A percentile compares a stretch with the other conserved stretches of the same genome.
phyloP scores from a whole-genome alignment of 2,329 filamentous ascomycete species.

The Colletotrichum truncatum region DNA sequence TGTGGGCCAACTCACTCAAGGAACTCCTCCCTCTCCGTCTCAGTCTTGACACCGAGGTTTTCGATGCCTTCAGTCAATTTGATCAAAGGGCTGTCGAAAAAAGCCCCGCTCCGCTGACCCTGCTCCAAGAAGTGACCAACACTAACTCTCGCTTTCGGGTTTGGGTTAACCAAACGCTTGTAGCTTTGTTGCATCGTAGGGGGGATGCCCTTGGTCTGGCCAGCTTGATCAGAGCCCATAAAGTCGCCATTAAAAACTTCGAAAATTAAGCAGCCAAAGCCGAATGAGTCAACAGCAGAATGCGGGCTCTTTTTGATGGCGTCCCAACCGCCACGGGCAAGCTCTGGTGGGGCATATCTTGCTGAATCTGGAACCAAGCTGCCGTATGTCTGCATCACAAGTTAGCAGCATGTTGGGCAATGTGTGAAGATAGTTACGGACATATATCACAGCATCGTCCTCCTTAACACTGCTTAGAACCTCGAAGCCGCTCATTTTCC shows the following conservation, averaged over 20 bases:
- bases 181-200: constrained; percentile 91
- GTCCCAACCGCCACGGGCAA: constrained; percentile 90
- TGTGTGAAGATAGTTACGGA: not conserved
- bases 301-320: constrained; percentile 84
- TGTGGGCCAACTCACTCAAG: constrained; percentile 65
- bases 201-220: constrained; percentile 87
- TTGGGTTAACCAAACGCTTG: constrained; percentile 86
- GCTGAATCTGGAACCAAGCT: constrained; percentile 86
- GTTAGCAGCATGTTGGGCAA: constrained; percentile 22
- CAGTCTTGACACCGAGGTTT: constrained; percentile 87
- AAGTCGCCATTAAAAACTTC: constrained; percentile 94
- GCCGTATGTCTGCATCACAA: constrained; percentile 74
- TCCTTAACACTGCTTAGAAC: constrained; percentile 95
- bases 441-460: constrained; percentile 90
- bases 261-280: constrained; percentile 83
- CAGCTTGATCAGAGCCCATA: constrained; percentile 78
- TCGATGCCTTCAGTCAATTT: constrained; percentile 93
- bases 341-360: constrained; percentile 87
- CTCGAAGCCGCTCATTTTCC: constrained; percentile 96
- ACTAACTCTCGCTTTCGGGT: constrained; percentile 87
- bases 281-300: constrained; percentile 86
- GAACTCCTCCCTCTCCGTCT: constrained; percentile 85
- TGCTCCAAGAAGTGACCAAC: constrained; percentile 90
- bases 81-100: constrained; percentile 93
- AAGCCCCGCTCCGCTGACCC: constrained; percentile 81